Evolutionary conservation across 2,329 filamentous ascomycete species (phyloP), one percentile per base, ranked within the genome.

Genomic region (Elsinoe necatrix): DNA sequence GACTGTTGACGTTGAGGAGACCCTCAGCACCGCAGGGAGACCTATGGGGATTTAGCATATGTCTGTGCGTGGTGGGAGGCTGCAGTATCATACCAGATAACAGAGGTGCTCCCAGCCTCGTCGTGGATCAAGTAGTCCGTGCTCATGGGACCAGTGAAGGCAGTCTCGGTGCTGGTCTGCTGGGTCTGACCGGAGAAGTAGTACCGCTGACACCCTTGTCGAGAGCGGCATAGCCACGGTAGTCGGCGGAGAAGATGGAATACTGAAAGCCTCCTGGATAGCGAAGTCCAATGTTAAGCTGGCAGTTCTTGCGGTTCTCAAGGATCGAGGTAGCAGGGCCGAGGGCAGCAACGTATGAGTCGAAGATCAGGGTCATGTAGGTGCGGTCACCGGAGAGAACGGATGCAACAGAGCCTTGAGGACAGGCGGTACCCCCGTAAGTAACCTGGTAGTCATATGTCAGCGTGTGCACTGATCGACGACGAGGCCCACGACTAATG

Each of bases 321-420:
- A 63, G 61, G 43, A 62, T 54, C 1, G 60, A 41, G 25, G 64
- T 61, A 27, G 56, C 57, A 41, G 61, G 57, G 12, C 77, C 77
- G 37, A 78, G 73, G 52, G 75, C 73, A 35, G 76, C 77, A 41
- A 77, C 71, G 61, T 79, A 80, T 14, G 67, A 58, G 65, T 77
- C 75, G 64, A 79, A 80, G 62, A 79, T 75, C 61, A 80, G 69
- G 31, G 77, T 80, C 61, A 80, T 65, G 48, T 66, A 75, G 66
- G 67, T 70, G 56, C 69, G 68, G 63, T 77, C 74, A 21, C 63
- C 60, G 11, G 72, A 73, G 62, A 77, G 69, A 59, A 72, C 67
- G 47, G 70, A 68, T 63, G 69, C 70, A 59, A 77, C 69, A 55
- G 70, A 70, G 43, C 71, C 71, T 59, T 72, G 69, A 7, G 75